phyloP scores from a whole-genome alignment of 345 rosid species.

The Jatropha curcas region DNA sequence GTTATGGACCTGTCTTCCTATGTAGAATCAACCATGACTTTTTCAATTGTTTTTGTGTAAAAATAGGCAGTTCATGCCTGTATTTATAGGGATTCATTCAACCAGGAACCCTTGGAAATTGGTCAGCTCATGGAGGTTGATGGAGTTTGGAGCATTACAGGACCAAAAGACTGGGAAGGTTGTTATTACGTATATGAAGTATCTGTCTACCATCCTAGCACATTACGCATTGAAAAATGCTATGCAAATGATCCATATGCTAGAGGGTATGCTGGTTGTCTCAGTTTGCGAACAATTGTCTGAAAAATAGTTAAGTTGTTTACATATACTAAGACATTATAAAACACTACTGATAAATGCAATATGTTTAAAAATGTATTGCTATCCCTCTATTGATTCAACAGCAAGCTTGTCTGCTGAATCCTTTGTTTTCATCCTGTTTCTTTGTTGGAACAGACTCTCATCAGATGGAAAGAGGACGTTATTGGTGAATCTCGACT shows the following conservation, averaged over 20 bases:
- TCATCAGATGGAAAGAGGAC: slow-evolving; percentile 82
- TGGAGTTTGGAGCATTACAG: slow-evolving; percentile 78
- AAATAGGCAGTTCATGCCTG: slow-evolving; percentile 61
- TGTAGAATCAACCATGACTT: not conserved
- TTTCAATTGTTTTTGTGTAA: slow-evolving; percentile 31
- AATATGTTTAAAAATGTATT: not conserved
- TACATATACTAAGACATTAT: slow-evolving; percentile 13
- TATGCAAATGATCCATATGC: slow-evolving; percentile 95
- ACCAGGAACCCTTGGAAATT: slow-evolving; percentile 51
- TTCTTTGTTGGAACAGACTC: slow-evolving; percentile 56
- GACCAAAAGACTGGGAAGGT: slow-evolving; percentile 77
- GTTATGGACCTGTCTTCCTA: slow-evolving; percentile 1
- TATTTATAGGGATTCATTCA: slow-evolving; percentile 51
- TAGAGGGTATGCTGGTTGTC: slow-evolving; percentile 64
- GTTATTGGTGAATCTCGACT: slow-evolving; percentile 63
- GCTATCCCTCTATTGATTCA: not conserved
- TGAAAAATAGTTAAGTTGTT: slow-evolving; percentile 24
- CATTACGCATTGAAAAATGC: slow-evolving; percentile 71
- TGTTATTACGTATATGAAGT: slow-evolving; percentile 83
- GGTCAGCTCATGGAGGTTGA: slow-evolving; percentile 51
- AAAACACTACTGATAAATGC: not conserved
- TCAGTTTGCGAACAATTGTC: slow-evolving; percentile 32
- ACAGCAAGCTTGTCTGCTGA: not conserved
- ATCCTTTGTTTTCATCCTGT: slow-evolving; percentile 23
- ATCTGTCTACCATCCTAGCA: slow-evolving; percentile 77